These are phyloP conservation scores for Diddensiella caesifluorescens DNA, from an alignment of 805 yeast species.

Conservation along the genomic window DNA sequence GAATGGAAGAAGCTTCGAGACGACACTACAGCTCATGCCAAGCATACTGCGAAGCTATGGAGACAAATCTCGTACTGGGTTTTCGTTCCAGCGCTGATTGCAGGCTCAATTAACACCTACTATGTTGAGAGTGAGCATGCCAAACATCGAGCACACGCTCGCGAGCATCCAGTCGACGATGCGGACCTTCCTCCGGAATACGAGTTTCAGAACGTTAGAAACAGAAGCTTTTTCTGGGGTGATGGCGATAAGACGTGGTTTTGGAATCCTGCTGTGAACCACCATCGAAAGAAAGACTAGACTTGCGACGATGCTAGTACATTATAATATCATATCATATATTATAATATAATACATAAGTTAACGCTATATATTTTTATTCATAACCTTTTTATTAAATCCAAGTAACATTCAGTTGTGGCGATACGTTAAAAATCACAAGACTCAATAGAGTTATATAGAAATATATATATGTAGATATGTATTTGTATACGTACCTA, in stretches of 20 bases:
- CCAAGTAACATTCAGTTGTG: neutral
- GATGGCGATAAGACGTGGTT: slow-evolving; percentile 95
- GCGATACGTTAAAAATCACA: too few relatives aligned
- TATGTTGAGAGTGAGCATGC: slow-evolving; percentile 84
- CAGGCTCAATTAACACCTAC: slow-evolving; percentile 75
- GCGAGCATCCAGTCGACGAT: slow-evolving; percentile 56
- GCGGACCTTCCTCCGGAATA: slow-evolving; percentile 91
- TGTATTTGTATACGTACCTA: neutral
- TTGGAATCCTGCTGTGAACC: slow-evolving; percentile 93
- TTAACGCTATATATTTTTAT: slow-evolving; percentile 1
- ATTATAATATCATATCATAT: neutral
- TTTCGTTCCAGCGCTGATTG: slow-evolving; percentile 75
- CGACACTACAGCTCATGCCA: slow-evolving; percentile 76
- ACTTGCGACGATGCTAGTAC: neutral
- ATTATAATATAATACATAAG: slow-evolving; percentile 4
- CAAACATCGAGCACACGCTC: slow-evolving; percentile 61
- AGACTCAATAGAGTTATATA: neutral
- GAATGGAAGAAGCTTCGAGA: slow-evolving; percentile 57
- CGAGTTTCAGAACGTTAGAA: slow-evolving; percentile 87
- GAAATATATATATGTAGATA: neutral
- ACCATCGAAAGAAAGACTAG: slow-evolving; percentile 43
- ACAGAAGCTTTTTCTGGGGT: slow-evolving; percentile 93
- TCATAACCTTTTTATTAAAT: neutral
- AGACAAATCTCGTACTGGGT: slow-evolving; percentile 72
- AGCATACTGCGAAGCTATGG: slow-evolving; percentile 73